These are phyloP conservation scores for Candida sanyaensis DNA, from an alignment of 1,139 yeast genomes.

Conservation along the genomic window DNA sequence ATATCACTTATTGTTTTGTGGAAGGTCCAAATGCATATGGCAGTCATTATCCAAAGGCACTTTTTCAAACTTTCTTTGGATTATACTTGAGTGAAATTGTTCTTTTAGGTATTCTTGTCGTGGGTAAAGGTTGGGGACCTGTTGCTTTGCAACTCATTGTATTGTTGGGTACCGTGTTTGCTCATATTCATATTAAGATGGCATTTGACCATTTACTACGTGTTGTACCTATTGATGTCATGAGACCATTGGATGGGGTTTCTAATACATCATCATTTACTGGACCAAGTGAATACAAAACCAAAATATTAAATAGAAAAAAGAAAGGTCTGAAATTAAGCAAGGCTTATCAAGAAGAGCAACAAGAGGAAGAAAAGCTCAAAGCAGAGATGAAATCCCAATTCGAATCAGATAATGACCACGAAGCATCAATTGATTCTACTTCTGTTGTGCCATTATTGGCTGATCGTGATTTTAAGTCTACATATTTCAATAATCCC, in stretches of 20 bases:
- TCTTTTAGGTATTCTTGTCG: constrained; percentile 79
- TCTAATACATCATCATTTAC: constrained; percentile 59
- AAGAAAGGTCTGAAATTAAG: constrained; percentile 13
- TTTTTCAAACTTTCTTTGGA: constrained; percentile 87
- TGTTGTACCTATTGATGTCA: constrained; percentile 65
- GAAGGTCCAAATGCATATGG: constrained; percentile 77
- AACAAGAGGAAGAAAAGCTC: constrained; percentile 18
- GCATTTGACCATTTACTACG: constrained; percentile 67
- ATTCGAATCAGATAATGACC: constrained; percentile 21
- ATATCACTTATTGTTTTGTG: constrained; percentile 68
- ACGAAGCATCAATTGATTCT: constrained; percentile 8
- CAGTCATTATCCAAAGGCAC: constrained; percentile 80
- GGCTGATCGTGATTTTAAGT: constrained; percentile 54
- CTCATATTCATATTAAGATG: constrained; percentile 58
- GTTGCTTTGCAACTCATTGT: constrained; percentile 72
- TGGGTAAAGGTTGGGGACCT: constrained; percentile 96
- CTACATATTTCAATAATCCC: constrained; percentile 27
- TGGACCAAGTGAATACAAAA: constrained; percentile 38
- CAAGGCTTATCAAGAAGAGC: constrained; percentile 18
- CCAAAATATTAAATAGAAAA: constrained; percentile 30
- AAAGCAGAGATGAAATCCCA: constrained; percentile 20
- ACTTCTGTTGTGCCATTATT: constrained; percentile 40
- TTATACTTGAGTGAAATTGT: constrained; percentile 85
- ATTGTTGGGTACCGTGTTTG: constrained; percentile 61
- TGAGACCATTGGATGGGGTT: constrained; percentile 71